phyloP scores from a whole-genome alignment of 1,284 basidiomycete genomes.

The Uromyces viciae-fabae region DNA sequence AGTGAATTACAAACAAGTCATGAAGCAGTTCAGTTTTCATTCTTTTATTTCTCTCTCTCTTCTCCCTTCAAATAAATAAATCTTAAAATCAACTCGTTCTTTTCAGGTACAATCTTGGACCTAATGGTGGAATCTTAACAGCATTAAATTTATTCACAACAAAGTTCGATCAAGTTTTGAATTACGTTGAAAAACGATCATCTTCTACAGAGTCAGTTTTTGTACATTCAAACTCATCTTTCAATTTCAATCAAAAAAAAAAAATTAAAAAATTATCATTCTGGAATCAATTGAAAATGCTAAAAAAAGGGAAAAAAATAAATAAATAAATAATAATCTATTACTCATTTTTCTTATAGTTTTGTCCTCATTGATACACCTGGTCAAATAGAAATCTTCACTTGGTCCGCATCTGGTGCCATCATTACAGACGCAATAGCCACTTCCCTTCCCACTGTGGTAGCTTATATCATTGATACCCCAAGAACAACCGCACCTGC shows the following conservation, averaged over 20 bases:
- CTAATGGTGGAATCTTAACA: conserved; percentile 95
- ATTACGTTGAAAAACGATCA: conserved; percentile 83
- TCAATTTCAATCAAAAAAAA: neutral
- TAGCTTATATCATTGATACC: conserved; percentile 97
- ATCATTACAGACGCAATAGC: conserved; percentile 99
- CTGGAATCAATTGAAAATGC: conserved; percentile 24
- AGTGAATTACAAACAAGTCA: conserved; percentile 93
- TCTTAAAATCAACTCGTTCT: neutral
- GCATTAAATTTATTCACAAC: conserved; percentile 97
- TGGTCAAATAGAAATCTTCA: conserved; percentile 99
- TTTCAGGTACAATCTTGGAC: conserved; percentile 86
- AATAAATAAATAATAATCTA: neutral
- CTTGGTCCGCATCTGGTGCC: conserved; percentile 96
- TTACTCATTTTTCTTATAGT: conserved; percentile 57
- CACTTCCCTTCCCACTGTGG: conserved; percentile 82
- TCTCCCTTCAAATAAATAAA: neutral
- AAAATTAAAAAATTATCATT: neutral
- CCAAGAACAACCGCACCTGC: conserved; percentile 90
- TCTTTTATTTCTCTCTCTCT: neutral
- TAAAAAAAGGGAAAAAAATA: no score
- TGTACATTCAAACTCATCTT: neutral
- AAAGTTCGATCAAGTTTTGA: conserved; percentile 96
- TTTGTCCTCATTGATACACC: conserved; percentile 95
- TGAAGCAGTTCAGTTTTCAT: conserved; percentile 82
- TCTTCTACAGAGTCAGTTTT: conserved; percentile 71